Conservation (phyloP, 1,284 basidiomycete species). For the Tausonia pullulans region DNA sequence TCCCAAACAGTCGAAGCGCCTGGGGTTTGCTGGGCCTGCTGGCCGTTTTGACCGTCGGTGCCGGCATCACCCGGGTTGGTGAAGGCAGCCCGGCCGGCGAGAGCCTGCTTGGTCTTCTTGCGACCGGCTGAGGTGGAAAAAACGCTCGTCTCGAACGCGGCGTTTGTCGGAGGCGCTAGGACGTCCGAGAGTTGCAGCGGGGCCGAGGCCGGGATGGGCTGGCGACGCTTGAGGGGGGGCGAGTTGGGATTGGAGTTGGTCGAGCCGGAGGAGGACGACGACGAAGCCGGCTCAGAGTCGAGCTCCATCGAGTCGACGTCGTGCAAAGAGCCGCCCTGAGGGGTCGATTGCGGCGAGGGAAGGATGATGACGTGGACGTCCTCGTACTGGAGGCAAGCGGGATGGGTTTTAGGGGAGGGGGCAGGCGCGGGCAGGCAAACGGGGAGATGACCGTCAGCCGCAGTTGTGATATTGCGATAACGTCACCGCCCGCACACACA, state of each 20-base stretch:
- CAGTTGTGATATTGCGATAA: no score
- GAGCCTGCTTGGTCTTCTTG: slow-evolving; percentile 16
- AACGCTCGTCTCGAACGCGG: slow-evolving; percentile 11
- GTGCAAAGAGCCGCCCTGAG: not conserved
- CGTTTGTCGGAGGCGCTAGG: slow-evolving; percentile 29
- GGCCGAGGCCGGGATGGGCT: slow-evolving; percentile 17
- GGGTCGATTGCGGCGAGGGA: slow-evolving; percentile 6
- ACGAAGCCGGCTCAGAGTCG: slow-evolving; percentile 11
- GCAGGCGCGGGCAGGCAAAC: not conserved
- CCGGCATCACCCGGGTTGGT: slow-evolving; percentile 20
- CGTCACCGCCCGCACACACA: no score
- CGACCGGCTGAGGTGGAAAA: slow-evolving; percentile 3
- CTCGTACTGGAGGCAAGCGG: slow-evolving; percentile 9
- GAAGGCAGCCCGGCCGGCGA: slow-evolving; percentile 21
- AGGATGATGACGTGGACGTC: slow-evolving; percentile 17
- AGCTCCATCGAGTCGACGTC: slow-evolving; percentile 17
- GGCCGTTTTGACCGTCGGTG: not conserved
- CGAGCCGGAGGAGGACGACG: not conserved
- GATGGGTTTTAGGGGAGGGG: not conserved
- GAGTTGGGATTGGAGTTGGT: slow-evolving; percentile 6
- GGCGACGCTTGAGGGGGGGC: slow-evolving; percentile 8
- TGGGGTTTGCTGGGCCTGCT: not conserved
- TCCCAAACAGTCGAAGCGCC: slow-evolving; percentile 6
- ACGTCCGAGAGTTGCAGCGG: slow-evolving; percentile 31
- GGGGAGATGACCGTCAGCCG: not conserved